Evolutionary conservation across 2,329 filamentous ascomycete species (phyloP).

Genomic region (Penicillium sp.): DNA sequence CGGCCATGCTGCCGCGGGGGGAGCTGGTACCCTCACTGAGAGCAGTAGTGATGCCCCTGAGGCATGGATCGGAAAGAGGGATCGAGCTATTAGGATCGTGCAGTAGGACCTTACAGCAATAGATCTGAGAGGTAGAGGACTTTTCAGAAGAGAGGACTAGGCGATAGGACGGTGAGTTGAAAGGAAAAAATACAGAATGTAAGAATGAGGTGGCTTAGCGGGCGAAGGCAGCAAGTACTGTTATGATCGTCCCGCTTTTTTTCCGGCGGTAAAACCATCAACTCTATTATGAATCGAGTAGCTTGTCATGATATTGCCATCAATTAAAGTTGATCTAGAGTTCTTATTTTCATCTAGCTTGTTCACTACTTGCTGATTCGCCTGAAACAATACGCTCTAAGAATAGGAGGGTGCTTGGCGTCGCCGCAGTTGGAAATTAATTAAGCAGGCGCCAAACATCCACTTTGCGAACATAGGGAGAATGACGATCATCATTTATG

Average conservation of each 20-base stretch:
- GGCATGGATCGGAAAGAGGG: conserved; percentile 36
- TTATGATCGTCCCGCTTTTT: conserved; percentile 22
- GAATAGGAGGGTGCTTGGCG: conserved; percentile 17
- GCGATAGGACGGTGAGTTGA: conserved; percentile 1
- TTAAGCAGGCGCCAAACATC: neutral
- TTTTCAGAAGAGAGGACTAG: neutral
- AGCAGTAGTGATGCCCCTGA: conserved; percentile 31
- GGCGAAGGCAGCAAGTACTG: conserved; percentile 22
- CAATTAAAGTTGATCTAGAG: neutral
- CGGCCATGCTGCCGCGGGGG: conserved; percentile 45
- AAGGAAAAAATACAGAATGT: conserved; percentile 4
- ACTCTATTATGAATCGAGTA: neutral
- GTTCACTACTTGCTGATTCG: neutral
- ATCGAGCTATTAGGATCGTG: conserved; percentile 5
- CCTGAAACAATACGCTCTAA: conserved; percentile 12
- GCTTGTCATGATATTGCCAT: neutral
- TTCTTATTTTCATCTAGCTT: neutral
- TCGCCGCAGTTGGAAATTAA: conserved; percentile 12
- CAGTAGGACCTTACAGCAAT: conserved; percentile 1
- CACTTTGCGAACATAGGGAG: neutral
- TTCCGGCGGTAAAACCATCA: conserved; percentile 15
- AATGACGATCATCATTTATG: neutral
- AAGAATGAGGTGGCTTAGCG: conserved; percentile 25
- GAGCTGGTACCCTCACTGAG: conserved; percentile 37
- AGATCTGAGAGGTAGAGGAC: conserved; percentile 1